These are phyloP conservation scores for Colletotrichum orchidophilum DNA, from an alignment of 2,329 filamentous ascomycete species.

Conservation along the genomic window DNA sequence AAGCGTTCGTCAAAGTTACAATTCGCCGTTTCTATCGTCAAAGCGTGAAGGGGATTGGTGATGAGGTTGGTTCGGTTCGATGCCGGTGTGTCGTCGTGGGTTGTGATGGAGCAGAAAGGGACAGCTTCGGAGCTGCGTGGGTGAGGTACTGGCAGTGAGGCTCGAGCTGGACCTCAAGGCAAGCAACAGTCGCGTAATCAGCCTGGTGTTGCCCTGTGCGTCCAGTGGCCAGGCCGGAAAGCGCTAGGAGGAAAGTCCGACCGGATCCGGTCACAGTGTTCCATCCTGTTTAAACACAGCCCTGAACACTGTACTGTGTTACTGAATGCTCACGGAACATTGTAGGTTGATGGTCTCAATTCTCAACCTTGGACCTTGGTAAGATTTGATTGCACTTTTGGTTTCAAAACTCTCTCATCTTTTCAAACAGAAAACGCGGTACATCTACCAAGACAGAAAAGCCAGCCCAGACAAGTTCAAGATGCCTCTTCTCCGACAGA, in stretches of 20 bases:
- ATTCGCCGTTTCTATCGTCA: slow-evolving; percentile 11
- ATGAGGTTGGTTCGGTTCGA: not conserved
- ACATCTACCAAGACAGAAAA: not conserved
- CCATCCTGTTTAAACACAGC: rapidly evolving
- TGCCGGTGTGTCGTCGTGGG: slow-evolving; percentile 18
- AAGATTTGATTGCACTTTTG: not conserved
- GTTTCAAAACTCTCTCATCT: not conserved
- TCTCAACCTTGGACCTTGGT: too few relatives aligned
- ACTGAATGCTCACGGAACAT: not conserved
- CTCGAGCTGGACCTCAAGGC: slow-evolving; percentile 35
- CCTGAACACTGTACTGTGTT: not conserved
- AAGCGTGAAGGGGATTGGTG: not conserved
- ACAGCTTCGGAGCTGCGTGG: slow-evolving; percentile 35
- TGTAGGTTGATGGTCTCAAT: too few relatives aligned
- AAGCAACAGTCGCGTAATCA: slow-evolving; percentile 38
- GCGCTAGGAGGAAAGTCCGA: slow-evolving; percentile 35
- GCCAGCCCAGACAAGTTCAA: not conserved
- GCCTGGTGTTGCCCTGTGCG: slow-evolving; percentile 36
- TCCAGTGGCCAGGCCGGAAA: slow-evolving; percentile 18
- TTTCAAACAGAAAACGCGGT: not conserved
- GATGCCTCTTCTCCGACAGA: slow-evolving; percentile 2
- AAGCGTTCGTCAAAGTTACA: not conserved
- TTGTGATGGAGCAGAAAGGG: slow-evolving; percentile 31
- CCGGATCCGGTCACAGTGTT: slow-evolving; percentile 29
- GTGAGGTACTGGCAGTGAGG: slow-evolving; percentile 17